Base-by-base conservation (phyloP, 1,139 yeast genomes). In the Lodderomyces oxycetoniae region DNA sequence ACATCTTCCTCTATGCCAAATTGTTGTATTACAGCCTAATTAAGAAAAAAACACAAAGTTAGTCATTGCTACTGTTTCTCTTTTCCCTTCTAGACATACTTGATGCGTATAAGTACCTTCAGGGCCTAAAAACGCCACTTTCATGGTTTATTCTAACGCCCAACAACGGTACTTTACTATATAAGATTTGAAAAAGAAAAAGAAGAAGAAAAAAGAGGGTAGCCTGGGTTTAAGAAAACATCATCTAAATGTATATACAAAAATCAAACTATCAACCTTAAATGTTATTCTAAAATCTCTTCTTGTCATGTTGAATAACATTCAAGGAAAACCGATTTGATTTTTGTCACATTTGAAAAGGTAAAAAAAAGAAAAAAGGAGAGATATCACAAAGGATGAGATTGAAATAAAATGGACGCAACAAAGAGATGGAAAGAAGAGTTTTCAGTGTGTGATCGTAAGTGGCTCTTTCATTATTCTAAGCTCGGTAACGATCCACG, bases 101-200 rank as follows among this genome's bases (percentile, higher is more conserved):
- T 86, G 93, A 47, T 88, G 95, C 2, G 96, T 83, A 55, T 87
- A 89, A 0, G 96, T 88, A 2, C 96, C 96, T 34, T 67, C 67
- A 0, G 97, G 97, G 0, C 97, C 97, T 33, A 89, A 57, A 50
- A 74, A 89, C 4, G 87, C 87, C 6, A 85, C 81, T 40, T 58
- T 63, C 13, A 49, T 39, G n/a, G n/a, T n/a, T n/a, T n/a, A n/a
- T n/a, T n/a, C n/a, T n/a, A n/a, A n/a, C n/a, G n/a, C n/a, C n/a
- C n/a, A n/a, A n/a, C n/a, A n/a, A n/a, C n/a, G n/a, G n/a, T n/a
- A n/a, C n/a, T n/a, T n/a, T n/a, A n/a, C n/a, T n/a, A n/a, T n/a
- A n/a, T n/a, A n/a, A n/a, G n/a, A n/a, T n/a, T n/a, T n/a, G n/a
- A n/a, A n/a, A n/a, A n/a, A n/a, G n/a, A n/a, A n/a, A n/a, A n/a